Base-by-base conservation (phyloP, 371 early-diverging fungal genomes). In the Rhizopus delemar region DNA sequence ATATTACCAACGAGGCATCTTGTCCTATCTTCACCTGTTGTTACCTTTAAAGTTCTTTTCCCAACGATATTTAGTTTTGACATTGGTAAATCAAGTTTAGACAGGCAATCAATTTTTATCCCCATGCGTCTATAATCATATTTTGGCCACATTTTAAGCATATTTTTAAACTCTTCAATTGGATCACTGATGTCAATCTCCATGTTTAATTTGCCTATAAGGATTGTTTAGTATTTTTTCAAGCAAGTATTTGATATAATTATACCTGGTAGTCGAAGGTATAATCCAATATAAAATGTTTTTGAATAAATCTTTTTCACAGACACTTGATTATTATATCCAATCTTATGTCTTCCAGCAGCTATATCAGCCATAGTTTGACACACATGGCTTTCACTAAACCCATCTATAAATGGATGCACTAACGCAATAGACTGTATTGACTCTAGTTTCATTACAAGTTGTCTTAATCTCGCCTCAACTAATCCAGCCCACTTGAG, bases 391-490 rank as follows among this genome's bases (percentile, higher is more conserved):
- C 70, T 66, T 50, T 84, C 83, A 8, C 89, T 86, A 63, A 90
- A 90, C 34, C 90, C 86, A 62, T 95, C 90, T 50, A 90, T 89
- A 72, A 85, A 95, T 12, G 98, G 98, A 63, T 93, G 94, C 0
- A 93, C 94, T 31, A 89, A 59, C 8, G 76, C 71, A 49, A 99
- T 61, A 49, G 81, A 71, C 2, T 90, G 90, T 0, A 87, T 73
- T 4, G 59, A 65, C 67, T 99, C 99, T 15, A 99, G 70, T 63
- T 88, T 89, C 45, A 74, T 73, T 4, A 96, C 86, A 7, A 97
- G 81, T 33, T 91, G 90, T 56, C 99, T 88, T 35, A 99, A 67
- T 48, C 89, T 86, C 5, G 97, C 93, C 70, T 99, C 99, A 0
- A 97, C 90, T 54, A 91, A 82, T n/a, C 99, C 98, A 22, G 62